A percentile compares a stretch with the other conserved stretches of the same genome.
These are phyloP conservation scores for Saccharum officinarum DNA, from an alignment of 176 grass and related monocot genomes.

Conservation along the genomic window DNA sequence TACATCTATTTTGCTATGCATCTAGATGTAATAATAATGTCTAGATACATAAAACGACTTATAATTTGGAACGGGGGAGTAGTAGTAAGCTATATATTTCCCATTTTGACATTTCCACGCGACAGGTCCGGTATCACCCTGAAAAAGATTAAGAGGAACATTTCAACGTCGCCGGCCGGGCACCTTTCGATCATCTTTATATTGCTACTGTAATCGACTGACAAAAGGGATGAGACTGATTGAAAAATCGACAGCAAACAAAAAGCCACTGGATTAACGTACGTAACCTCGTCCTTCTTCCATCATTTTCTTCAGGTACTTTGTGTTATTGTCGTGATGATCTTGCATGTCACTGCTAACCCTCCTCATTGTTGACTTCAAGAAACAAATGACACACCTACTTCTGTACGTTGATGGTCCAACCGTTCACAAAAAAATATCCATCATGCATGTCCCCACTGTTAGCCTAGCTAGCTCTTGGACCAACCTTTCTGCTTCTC, in stretches of 20 bases:
- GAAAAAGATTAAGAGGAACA: not conserved
- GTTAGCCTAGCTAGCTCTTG: not conserved
- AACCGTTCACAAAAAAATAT: not conserved
- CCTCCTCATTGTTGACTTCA: not conserved
- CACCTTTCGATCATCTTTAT: too few relatives aligned
- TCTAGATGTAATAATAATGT: too few relatives aligned
- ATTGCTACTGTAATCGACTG: not conserved
- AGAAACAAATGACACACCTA: not conserved
- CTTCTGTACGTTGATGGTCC: slow-evolving; percentile 8
- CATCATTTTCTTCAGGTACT: slow-evolving; percentile 19
- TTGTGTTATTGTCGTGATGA: slow-evolving; percentile 4
- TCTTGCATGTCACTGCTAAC: slow-evolving; percentile 9
- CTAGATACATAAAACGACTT: too few relatives aligned
- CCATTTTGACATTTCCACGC: too few relatives aligned
- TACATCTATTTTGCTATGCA: too few relatives aligned
- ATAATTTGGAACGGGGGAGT: too few relatives aligned
- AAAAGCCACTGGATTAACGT: not conserved
- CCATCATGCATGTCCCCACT: not conserved
- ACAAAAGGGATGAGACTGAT: too few relatives aligned
- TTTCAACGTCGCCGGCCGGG: not conserved
- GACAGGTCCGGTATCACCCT: not conserved
- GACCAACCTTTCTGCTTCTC: not conserved
- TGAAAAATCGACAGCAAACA: not conserved
- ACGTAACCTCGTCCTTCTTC: not conserved
- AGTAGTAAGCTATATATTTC: not conserved